Conservation (phyloP, 805 yeast species). For the Zygoascus flipseniorum region DNA sequence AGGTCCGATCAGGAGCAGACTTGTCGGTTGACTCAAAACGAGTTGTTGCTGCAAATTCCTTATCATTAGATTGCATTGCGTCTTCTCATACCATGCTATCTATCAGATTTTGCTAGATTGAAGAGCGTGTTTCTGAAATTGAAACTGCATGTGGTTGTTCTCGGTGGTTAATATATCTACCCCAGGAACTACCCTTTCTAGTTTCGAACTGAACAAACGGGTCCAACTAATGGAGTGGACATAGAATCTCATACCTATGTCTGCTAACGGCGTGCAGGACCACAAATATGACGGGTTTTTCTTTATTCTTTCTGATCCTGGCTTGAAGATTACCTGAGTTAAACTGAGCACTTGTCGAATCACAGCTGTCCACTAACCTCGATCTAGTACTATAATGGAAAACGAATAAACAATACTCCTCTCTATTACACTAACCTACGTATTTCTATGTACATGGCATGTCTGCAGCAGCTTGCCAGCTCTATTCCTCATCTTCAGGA, state of each 20-base stretch:
- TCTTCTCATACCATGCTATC: background rate
- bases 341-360: background rate
- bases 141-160: background rate
- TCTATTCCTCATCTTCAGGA: conserved; percentile 47
- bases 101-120: background rate
- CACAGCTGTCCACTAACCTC: too few relatives aligned
- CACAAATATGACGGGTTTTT: background rate
- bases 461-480: background rate
- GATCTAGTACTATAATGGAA: too few relatives aligned
- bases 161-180: background rate
- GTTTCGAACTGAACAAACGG: background rate
- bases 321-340: background rate
- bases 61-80: background rate
- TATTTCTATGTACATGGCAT: background rate
- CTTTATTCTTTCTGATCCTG: background rate
- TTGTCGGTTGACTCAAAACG: background rate
- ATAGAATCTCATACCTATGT: background rate
- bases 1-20: conserved; percentile 3
- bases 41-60: background rate
- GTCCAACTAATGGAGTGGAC: background rate
- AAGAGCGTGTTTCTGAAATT: background rate
- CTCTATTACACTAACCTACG: background rate
- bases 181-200: background rate
- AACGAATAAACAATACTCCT: background rate
- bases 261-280: background rate